Base-by-base conservation (phyloP, 176 grass and related monocot species). In the Tuctoria greenei region DNA sequence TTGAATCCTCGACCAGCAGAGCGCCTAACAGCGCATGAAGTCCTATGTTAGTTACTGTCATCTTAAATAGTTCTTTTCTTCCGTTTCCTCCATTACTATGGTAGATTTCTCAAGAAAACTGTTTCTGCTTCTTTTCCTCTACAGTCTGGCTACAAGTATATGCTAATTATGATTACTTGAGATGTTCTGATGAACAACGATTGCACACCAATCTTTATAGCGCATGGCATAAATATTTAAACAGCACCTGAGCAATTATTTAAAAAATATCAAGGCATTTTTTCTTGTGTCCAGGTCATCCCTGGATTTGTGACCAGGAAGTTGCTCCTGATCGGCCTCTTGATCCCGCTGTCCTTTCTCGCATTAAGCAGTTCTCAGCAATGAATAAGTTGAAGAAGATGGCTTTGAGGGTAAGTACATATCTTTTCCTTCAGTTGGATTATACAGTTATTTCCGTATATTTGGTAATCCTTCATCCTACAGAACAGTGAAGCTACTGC, bases 321-420 rank as follows among this genome's bases (percentile, higher is more conserved):
- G 91, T 90, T 6, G 91, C 91, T 80, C 91, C 91, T 76, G 87
- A 90, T 64, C 85, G 74, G 25, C 81, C 87, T 62, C 81, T 93
- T 62, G 91, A 93, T 83, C 87, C 87, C 45, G 88, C 87, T 72
- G 85, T 93, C 21, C 85, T 93, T 39, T 90, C 91, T 76, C 84
- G 91, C 52, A 83, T 93, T 64, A 93, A 90, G 50, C 85, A 93
- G 70, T 93, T 91, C 71, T 90, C 87, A 18, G 91, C 91, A 35
- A 93, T 88, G 87, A 93, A 93, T 78, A 93, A 93, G 70, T 72
- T 93, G 42, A 93, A 93, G 82, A 93, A 90, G 76, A 90, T 93
- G 87, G 91, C 91, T 83, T 85, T 93, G 61, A 74, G 82, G 79
- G 91, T 93, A 44, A 80, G 70, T 79, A 10, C 43, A 50, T 61